Evolutionary conservation across 2,329 filamentous ascomycete species (phyloP).

Genomic region (Stylonectria norvegica): DNA sequence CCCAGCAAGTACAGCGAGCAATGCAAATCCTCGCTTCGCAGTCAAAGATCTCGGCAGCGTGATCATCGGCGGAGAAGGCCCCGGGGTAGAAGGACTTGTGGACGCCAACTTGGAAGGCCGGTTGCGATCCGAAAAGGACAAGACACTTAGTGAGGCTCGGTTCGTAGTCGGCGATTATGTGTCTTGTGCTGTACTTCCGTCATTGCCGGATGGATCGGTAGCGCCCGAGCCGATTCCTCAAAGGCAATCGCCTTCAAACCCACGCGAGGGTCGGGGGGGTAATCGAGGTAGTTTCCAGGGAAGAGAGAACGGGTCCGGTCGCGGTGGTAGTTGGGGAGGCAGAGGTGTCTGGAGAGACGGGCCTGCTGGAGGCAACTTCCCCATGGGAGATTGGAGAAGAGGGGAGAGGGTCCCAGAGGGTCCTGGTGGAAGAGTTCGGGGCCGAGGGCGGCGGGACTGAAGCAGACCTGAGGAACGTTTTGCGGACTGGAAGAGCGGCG

Average conservation of each 20-base stretch:
- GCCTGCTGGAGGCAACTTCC: slow-evolving; percentile 34
- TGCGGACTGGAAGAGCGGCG: slow-evolving; percentile 5
- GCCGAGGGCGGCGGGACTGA: slow-evolving; percentile 31
- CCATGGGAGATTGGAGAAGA: slow-evolving; percentile 63
- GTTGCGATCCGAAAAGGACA: slow-evolving; percentile 54
- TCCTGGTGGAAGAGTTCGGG: slow-evolving; percentile 30
- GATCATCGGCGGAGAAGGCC: slow-evolving; percentile 63
- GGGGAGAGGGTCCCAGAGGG: slow-evolving; percentile 60
- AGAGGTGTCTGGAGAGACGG: slow-evolving; percentile 40
- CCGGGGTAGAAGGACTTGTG: slow-evolving; percentile 40
- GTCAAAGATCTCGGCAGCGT: slow-evolving; percentile 81
- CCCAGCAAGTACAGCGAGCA: slow-evolving; percentile 25
- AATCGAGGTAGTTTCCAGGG: slow-evolving; percentile 22
- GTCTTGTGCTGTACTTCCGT: slow-evolving; percentile 75
- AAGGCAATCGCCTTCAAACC: slow-evolving; percentile 21
- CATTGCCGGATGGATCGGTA: slow-evolving; percentile 69
- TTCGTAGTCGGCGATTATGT: slow-evolving; percentile 91
- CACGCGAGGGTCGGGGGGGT: slow-evolving; percentile 22
- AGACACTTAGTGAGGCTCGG: slow-evolving; percentile 70
- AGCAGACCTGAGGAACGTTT: slow-evolving; percentile 1
- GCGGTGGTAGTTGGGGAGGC: slow-evolving; percentile 34
- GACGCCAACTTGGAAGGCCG: slow-evolving; percentile 33
- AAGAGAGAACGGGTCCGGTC: slow-evolving; percentile 30
- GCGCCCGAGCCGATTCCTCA: slow-evolving; percentile 52
- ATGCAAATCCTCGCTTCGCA: slow-evolving; percentile 56